These are phyloP conservation scores for Erysimum cheiri DNA, from an alignment of 441 rosid genomes.

Conservation along the genomic window DNA sequence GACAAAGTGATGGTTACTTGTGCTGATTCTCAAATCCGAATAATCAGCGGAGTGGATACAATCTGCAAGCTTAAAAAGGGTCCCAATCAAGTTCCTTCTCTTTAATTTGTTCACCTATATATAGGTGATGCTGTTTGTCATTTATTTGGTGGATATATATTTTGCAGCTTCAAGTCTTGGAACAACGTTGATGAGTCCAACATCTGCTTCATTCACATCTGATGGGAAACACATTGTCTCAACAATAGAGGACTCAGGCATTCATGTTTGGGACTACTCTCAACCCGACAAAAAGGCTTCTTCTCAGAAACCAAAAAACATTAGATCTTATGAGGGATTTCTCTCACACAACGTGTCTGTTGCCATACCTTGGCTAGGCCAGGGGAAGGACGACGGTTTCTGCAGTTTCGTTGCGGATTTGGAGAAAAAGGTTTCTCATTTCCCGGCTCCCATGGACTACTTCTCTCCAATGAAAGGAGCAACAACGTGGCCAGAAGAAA, in stretches of 20 bases:
- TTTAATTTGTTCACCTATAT: neutral
- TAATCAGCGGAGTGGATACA: slow-evolving; percentile 52
- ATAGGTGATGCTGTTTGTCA: neutral
- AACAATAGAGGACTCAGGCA: slow-evolving; percentile 58
- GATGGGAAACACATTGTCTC: slow-evolving; percentile 69
- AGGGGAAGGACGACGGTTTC: slow-evolving; percentile 31
- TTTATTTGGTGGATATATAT: slow-evolving; percentile 6
- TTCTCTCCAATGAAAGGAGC: slow-evolving; percentile 54
- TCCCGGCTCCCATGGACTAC: slow-evolving; percentile 34
- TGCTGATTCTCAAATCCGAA: slow-evolving; percentile 67
- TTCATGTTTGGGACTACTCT: slow-evolving; percentile 61
- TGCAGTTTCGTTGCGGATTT: slow-evolving; percentile 3
- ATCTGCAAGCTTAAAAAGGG: slow-evolving; percentile 53
- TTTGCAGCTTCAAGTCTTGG: slow-evolving; percentile 49
- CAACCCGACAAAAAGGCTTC: slow-evolving; percentile 42
- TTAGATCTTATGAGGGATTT: slow-evolving; percentile 63
- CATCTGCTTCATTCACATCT: slow-evolving; percentile 57
- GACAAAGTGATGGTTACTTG: slow-evolving; percentile 66
- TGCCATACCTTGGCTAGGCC: slow-evolving; percentile 65
- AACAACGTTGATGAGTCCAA: slow-evolving; percentile 43
- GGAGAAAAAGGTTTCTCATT: neutral
- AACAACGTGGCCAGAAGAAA: slow-evolving; percentile 71
- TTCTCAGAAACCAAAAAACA: slow-evolving; percentile 48
- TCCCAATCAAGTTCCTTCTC: neutral
- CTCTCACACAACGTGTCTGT: slow-evolving; percentile 53